Percentiles rank a stretch among this genome's conserved stretches.
Evolutionary conservation across 345 rosid species (phyloP).

Genomic region (Salix arbutifolia): DNA sequence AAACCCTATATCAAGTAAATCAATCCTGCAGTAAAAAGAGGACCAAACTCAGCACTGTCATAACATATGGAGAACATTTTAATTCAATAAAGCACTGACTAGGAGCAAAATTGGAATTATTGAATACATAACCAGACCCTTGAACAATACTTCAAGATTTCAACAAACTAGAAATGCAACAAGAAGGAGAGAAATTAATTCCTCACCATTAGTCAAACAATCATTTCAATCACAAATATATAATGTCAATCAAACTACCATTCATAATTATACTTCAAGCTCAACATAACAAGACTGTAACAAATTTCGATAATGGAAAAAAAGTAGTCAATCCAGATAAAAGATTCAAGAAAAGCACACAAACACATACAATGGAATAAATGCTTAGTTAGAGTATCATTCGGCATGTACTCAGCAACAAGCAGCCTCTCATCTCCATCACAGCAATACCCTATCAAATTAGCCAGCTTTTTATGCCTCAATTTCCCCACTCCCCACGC

Average conservation of each 20-base stretch:
- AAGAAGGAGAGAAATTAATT: not conserved
- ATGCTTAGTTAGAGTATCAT: conserved; percentile 96
- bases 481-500: conserved; percentile 88
- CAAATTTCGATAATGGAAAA: not conserved
- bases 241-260: not conserved
- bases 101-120: conserved; percentile 1
- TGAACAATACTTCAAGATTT: conserved; percentile 4
- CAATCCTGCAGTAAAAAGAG: not conserved
- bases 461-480: conserved; percentile 76
- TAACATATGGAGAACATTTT: not conserved
- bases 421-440: conserved; percentile 97
- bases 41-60: not conserved
- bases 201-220: not conserved
- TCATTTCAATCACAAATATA: not conserved
- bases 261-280: not conserved
- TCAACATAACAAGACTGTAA: not conserved
- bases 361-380: conserved; percentile 72
- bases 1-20: not conserved
- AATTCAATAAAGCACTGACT: conserved; percentile 1
- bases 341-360: not conserved
- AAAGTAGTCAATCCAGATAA: not conserved
- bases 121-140: not conserved
- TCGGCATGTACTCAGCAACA: conserved; percentile 96
- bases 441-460: conserved; percentile 95
- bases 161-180: not conserved